Conservation (phyloP, 2,329 filamentous ascomycete species). For the Aureobasidium sp. region DNA sequence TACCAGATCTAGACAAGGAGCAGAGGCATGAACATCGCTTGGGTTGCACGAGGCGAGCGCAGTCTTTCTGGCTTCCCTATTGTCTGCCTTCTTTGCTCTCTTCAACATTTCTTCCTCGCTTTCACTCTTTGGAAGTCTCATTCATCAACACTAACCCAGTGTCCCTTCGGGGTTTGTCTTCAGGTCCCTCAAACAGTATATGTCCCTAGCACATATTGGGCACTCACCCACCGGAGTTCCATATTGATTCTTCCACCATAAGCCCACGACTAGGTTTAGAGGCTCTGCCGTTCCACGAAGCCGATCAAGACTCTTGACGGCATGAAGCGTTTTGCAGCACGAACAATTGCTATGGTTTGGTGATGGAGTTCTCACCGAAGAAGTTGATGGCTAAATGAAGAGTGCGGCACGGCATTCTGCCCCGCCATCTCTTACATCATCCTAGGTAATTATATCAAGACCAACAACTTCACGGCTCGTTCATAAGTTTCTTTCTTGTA, state of each 20-base stretch:
- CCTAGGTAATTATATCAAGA: neutral
- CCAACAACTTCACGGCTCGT: neutral
- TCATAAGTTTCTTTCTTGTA: neutral
- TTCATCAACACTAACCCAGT: no score
- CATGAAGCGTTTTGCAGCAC: neutral
- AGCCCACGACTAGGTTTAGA: neutral
- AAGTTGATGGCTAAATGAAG: neutral
- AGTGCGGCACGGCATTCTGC: slow-evolving; percentile 4
- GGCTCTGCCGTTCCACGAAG: neutral
- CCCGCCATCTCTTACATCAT: slow-evolving; percentile 10
- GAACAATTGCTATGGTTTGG: neutral
- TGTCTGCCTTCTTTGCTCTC: neutral
- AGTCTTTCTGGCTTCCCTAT: no score
- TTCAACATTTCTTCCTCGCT: neutral
- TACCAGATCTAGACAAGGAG: neutral
- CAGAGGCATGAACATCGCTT: neutral
- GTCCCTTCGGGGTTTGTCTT: neutral
- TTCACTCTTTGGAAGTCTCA: no score
- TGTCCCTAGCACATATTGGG: neutral
- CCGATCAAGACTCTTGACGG: neutral
- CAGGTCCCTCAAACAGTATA: no score
- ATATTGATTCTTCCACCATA: neutral
- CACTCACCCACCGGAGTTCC: neutral
- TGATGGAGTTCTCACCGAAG: slow-evolving; percentile 5
- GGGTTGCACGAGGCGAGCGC: neutral